Evolutionary conservation across 2,329 filamentous ascomycete species (phyloP).

Genomic region (Cryphonectria nitschkei): DNA sequence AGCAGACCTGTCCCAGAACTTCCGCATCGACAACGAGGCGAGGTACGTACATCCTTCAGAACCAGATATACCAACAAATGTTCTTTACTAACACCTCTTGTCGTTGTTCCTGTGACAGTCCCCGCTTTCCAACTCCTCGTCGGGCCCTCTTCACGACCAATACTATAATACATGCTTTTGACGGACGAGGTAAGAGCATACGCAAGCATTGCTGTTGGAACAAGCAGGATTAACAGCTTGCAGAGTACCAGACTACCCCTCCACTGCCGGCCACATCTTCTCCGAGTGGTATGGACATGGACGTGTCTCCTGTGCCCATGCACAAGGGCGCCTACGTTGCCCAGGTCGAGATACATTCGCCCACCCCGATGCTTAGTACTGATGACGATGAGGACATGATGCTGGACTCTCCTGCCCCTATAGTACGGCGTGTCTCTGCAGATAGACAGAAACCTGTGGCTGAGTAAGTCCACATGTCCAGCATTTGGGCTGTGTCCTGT

Average conservation of each 20-base stretch:
- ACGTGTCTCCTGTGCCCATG: constrained; percentile 90
- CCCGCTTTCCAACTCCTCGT: constrained; percentile 80
- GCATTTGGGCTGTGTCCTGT: constrained; percentile 28
- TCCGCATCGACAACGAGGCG: constrained; percentile 81
- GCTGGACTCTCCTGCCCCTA: constrained; percentile 60
- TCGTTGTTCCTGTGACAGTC: constrained; percentile 55
- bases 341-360: constrained; percentile 71
- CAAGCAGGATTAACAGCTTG: constrained; percentile 33
- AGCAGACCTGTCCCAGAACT: constrained; percentile 94
- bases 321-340: constrained; percentile 69
- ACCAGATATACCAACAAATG: not conserved
- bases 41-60: constrained; percentile 64
- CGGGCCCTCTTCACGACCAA: constrained; percentile 81
- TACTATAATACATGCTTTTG: constrained; percentile 64
- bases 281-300: constrained; percentile 79
- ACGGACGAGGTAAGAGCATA: constrained; percentile 59
- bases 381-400: constrained; percentile 52
- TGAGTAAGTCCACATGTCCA: constrained; percentile 52
- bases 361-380: constrained; percentile 63
- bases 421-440: constrained; percentile 49
- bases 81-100: constrained; percentile 30
- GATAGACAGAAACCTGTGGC: constrained; percentile 54
- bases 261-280: constrained; percentile 79
- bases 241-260: constrained; percentile 81
- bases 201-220: constrained; percentile 8